Evolutionary conservation across 78 protist species (phyloP).

Genomic region (Pigoraptor vietnamica): DNA sequence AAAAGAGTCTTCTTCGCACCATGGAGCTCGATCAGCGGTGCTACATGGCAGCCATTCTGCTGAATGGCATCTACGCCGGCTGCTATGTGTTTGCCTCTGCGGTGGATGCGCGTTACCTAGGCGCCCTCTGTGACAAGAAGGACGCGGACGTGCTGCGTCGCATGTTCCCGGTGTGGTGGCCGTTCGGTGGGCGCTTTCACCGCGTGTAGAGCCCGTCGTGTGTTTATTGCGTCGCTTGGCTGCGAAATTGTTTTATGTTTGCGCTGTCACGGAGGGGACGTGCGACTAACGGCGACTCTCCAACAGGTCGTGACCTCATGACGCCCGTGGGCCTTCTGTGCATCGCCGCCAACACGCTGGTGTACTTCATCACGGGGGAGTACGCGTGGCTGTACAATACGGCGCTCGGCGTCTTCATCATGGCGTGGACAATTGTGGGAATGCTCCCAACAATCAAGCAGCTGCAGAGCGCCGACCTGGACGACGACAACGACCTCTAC

Average conservation of each 20-base stretch:
- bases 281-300: too few relatives aligned
- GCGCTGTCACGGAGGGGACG: neutral
- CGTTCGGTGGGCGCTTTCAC: neutral
- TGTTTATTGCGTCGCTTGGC: neutral
- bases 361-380: neutral
- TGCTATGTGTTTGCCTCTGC: neutral
- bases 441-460: neutral
- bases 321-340: neutral
- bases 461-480: neutral
- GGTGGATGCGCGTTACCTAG: neutral
- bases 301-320: too few relatives aligned
- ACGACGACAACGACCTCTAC: neutral
- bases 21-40: neutral
- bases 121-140: neutral
- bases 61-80: neutral
- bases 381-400: neutral
- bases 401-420: neutral
- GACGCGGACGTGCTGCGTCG: neutral
- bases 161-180: neutral
- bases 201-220: neutral
- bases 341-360: neutral
- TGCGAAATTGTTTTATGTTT: neutral
- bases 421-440: neutral
- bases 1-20: too few relatives aligned
- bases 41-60: neutral